Percentiles rank a stretch among this genome's conserved stretches.
Evolutionary conservation across 2,329 filamentous ascomycete genomes (phyloP).

Genomic region (Ophiostoma triangulosporum): DNA sequence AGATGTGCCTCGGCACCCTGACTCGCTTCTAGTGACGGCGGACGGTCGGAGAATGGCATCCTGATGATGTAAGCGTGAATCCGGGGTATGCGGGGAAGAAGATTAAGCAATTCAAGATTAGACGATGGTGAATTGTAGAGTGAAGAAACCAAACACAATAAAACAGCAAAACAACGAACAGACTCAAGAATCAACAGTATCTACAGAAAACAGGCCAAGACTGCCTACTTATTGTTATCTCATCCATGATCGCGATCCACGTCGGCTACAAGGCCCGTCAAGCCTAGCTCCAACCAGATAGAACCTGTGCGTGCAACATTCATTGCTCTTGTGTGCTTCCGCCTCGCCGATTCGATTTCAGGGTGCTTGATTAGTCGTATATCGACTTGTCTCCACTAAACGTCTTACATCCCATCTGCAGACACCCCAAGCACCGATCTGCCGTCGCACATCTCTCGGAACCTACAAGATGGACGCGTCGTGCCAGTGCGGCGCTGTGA

Average conservation of each 20-base stretch:
- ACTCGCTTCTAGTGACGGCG: background rate
- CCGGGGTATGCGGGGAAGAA: background rate
- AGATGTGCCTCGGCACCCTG: too few relatives aligned
- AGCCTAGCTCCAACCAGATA: background rate
- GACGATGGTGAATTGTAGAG: too few relatives aligned
- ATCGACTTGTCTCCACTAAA: too few relatives aligned
- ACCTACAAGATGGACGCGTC: slow-evolving; percentile 41
- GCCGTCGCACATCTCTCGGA: too few relatives aligned
- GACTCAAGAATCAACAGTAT: background rate
- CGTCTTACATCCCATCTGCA: too few relatives aligned
- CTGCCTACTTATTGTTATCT: background rate
- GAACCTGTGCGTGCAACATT: too few relatives aligned
- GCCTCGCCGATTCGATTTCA: too few relatives aligned
- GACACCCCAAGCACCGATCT: too few relatives aligned
- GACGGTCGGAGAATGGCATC: background rate
- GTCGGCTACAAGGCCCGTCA: background rate
- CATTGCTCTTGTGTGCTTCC: too few relatives aligned
- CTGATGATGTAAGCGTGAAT: background rate
- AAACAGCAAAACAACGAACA: background rate
- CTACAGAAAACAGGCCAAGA: background rate
- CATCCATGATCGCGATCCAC: background rate
- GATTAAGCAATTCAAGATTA: too few relatives aligned
- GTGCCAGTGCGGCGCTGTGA: slow-evolving; percentile 52
- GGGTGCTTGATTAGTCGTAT: too few relatives aligned
- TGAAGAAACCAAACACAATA: background rate